Percentiles rank a stretch among this genome's conserved stretches.
Evolutionary conservation across 1,139 yeast genomes (phyloP).

Genomic region (Geotrichum bryndzae): DNA sequence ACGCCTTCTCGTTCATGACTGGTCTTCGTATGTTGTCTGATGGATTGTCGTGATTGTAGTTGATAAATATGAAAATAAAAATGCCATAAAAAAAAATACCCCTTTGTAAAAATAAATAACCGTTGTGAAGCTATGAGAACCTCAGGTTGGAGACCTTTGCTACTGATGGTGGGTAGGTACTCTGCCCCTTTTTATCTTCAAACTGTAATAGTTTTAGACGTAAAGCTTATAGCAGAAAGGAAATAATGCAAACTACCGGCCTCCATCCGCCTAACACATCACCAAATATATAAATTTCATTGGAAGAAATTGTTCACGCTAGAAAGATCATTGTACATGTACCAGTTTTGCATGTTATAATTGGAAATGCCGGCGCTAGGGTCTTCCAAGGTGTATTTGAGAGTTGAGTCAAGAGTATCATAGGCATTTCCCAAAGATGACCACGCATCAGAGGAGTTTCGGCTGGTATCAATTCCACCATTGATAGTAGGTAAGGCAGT

Average conservation of each 20-base stretch:
- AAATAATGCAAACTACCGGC: neutral
- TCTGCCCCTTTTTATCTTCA: neutral
- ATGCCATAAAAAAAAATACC: neutral
- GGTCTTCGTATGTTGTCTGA: neutral
- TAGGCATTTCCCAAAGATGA: neutral
- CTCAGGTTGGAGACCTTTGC: neutral
- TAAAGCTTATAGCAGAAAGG: neutral
- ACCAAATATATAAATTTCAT: neutral
- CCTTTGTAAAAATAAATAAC: no score
- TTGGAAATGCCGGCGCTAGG: neutral
- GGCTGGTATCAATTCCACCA: neutral
- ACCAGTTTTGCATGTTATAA: neutral
- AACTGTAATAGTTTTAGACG: neutral
- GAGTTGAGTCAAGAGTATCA: neutral
- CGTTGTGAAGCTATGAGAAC: neutral
- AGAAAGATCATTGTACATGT: neutral
- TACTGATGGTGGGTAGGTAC: neutral
- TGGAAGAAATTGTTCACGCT: neutral
- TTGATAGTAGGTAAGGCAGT: slow-evolving; percentile 10
- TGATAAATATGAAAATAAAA: neutral
- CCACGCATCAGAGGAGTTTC: neutral
- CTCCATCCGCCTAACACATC: neutral
- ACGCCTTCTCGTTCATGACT: neutral
- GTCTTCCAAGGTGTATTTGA: neutral
- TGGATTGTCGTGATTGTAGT: neutral